Base-by-base conservation (phyloP, 1,139 yeast species). In the Taiozyma sp. region DNA sequence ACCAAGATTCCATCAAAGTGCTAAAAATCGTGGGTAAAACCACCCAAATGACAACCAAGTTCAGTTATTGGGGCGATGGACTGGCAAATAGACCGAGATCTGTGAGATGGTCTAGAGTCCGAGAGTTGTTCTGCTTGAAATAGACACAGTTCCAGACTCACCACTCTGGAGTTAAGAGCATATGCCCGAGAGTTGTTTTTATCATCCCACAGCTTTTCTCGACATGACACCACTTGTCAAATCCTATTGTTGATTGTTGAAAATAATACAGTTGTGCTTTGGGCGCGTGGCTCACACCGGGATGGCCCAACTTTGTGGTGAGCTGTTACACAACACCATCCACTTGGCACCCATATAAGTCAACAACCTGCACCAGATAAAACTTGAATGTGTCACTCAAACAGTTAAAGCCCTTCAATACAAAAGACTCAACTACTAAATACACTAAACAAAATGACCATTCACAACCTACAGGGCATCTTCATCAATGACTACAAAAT, bases 401-500 rank as follows among this genome's bases (percentile, higher is more conserved):
- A 16, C 14, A 10, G 21, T 28, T 16, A 14, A 19, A n/a, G 21
- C 21, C 21, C 22, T 35, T n/a, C 24, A 4, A 37, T 4, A 37
- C 41, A 19, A 24, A 37, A 37, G n/a, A n/a, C 35, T 32, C 16
- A 32, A 32, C 9, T 6, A 5, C 41, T 37, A n/a, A 2, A 37
- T 10, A 16, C 24, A 37, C 14, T 8, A 3, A n/a, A 5, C 29
- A 42, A 13, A 43, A 26, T 26, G 32, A 13, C n/a, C 42, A 35
- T 26, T 41, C 16, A 43, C 43, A 42, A 32, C 19, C 40, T 42
- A 40, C 26, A 26, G 22, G 62, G 62, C 14, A 47, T 60, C 19
- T 56, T 77, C 46, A 73, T 76, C 58, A 69, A 71, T 61, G 71
- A 73, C 46, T 76, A 74, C 60, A 71, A 69, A 53, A 73, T 85